phyloP scores from a whole-genome alignment of 2,329 filamentous ascomycete genomes.

The Venturia asperata region DNA sequence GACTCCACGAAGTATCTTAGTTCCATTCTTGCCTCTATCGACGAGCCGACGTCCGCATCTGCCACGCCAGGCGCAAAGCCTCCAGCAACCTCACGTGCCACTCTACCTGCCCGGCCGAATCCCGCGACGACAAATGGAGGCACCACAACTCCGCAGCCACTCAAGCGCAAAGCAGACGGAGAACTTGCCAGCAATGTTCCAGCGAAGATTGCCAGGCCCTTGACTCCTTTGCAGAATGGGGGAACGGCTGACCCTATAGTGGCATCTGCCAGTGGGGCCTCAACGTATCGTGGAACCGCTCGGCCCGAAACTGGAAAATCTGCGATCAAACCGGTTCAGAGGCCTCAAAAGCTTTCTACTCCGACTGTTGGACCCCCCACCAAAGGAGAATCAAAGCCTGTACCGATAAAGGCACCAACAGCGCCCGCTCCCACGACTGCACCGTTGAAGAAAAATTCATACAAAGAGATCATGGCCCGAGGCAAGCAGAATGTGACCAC shows the following conservation, averaged over 20 bases:
- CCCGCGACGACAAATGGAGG: constrained; percentile 9
- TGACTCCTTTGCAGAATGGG: neutral
- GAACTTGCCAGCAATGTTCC: constrained; percentile 24
- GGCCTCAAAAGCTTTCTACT: constrained; percentile 22
- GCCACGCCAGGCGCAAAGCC: constrained; percentile 5
- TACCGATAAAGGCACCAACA: constrained; percentile 14
- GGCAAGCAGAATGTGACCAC: constrained; percentile 53
- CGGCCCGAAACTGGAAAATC: constrained; percentile 25
- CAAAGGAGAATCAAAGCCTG: constrained; percentile 20
- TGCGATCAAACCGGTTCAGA: constrained; percentile 12
- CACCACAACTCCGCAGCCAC: constrained; percentile 27
- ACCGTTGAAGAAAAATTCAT: constrained; percentile 64
- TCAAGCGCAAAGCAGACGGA: constrained; percentile 37
- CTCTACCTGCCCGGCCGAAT: constrained; percentile 14
- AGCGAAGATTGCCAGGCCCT: constrained; percentile 23
- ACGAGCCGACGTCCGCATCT: constrained; percentile 18
- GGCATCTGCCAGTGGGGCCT: constrained; percentile 22
- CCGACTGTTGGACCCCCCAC: constrained; percentile 15
- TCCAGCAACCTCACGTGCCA: constrained; percentile 9
- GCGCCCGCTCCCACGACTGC: constrained; percentile 27
- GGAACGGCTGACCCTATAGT: constrained; percentile 12
- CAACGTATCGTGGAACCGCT: constrained; percentile 33
- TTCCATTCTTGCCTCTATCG: constrained; percentile 33
- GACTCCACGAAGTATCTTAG: constrained; percentile 26
- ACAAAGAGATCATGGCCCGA: constrained; percentile 65